Evolutionary conservation across 805 yeast species (phyloP), one percentile per base, ranked within the genome.

Genomic region (Yamadazyma phyllophila): DNA sequence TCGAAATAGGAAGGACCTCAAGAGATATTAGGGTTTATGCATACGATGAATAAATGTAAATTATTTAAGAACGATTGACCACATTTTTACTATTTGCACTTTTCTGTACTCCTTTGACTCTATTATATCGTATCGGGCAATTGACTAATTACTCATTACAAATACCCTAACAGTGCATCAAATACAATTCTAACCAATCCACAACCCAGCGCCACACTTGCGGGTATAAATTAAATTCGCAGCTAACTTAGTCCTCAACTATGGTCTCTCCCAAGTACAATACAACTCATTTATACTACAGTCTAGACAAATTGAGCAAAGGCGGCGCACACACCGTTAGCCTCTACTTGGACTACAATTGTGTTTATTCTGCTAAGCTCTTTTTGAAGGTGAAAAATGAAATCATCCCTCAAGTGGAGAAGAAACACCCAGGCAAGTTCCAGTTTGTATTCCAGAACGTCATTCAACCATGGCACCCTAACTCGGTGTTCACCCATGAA

Each of bases 401-500:
- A 30, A 70, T 85, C 7, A 71, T 81, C 33, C 90, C 89, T 14
- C 50, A 58, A 26, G 63, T 83, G 39, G 70, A 74, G 40, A 50
- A 62, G 26, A 65, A 71, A 44, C 65, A 70, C 42, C 77, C 82
- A 1, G 73, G 72, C 46, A 61, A 76, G 48, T 78, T 83, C 54
- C 78, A 80, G 52, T 74, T 87, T 49, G 77, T 81, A 9, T 80
- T 84, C 62, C 76, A 82, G 50, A 84, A 87, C 57, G 89, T 83
- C 34, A 73, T 85, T n/a, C 96, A 89, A 68, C 94, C 95, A 53
- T 89, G 96, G 96, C 96, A 89, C 61, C 83, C 91, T 36, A 79
- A 81, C 45, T 83, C 92, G 1, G 76, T 79, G 4, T 64, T 80
- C 31, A 69, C 81, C 33, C 84, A 85, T 60, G 96, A 89, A 58